Evolutionary conservation across 2,329 filamentous ascomycete species (phyloP).

Genomic region (Aureobasidium subglaciale): DNA sequence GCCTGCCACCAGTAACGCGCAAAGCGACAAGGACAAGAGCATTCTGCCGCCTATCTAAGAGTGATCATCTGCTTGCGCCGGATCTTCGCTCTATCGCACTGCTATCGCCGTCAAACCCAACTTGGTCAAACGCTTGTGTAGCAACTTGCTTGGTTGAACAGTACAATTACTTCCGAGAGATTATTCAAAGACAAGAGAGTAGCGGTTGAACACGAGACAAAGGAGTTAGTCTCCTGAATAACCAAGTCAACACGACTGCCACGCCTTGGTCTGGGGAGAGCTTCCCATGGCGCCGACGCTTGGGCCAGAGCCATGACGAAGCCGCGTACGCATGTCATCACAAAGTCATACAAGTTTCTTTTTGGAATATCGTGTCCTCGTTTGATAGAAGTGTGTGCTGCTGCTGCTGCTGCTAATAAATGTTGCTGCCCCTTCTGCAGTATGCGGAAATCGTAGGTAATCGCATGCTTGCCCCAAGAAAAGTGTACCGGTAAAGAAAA

Average conservation of each 20-base stretch:
- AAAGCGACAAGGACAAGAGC: slow-evolving; percentile 17
- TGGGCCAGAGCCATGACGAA: slow-evolving; percentile 6
- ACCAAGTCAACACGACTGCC: background rate
- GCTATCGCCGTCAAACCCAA: background rate
- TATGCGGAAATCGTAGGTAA: slow-evolving; percentile 1
- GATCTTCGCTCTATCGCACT: background rate
- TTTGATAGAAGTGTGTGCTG: slow-evolving; percentile 4
- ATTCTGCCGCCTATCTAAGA: background rate
- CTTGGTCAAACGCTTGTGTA: background rate
- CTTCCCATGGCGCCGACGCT: background rate
- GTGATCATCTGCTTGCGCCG: background rate
- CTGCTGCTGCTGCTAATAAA: too few species aligned
- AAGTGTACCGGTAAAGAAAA: background rate
- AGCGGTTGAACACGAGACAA: background rate
- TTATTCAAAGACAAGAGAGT: background rate
- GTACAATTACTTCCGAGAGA: background rate
- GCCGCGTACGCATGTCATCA: background rate
- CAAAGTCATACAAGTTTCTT: background rate
- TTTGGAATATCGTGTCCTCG: slow-evolving; percentile 3
- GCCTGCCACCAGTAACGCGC: slow-evolving; percentile 23
- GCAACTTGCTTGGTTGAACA: background rate
- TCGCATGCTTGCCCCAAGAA: background rate
- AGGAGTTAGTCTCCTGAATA: background rate
- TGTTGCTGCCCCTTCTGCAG: background rate
- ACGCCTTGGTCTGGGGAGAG: slow-evolving; percentile 8